Conservation (phyloP, 306 rosid species). For the Fragaria ananassa region DNA sequence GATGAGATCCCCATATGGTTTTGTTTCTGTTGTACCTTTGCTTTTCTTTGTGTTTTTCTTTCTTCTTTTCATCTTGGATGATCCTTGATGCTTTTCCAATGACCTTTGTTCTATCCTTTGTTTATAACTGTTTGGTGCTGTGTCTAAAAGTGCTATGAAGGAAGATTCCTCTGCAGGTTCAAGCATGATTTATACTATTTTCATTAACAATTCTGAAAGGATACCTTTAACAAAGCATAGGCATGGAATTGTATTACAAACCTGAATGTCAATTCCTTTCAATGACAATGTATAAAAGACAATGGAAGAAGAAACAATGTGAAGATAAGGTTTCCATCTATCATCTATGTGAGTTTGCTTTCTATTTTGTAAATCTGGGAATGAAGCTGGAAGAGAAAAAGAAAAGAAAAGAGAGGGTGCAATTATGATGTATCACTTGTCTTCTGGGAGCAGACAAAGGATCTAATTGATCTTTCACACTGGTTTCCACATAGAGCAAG, state of each 20-base stretch:
- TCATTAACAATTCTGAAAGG: not conserved
- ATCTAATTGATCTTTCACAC: conserved; percentile 12
- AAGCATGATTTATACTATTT: conserved; percentile 6
- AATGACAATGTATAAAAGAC: not conserved
- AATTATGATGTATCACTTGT: conserved; percentile 19
- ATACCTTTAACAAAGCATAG: not conserved
- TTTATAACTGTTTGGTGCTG: conserved; percentile 10
- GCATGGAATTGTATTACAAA: conserved; percentile 1
- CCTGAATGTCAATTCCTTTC: not conserved
- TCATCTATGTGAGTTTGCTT: not conserved
- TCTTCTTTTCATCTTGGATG: conserved; percentile 1
- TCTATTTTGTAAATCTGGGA: conserved; percentile 2
- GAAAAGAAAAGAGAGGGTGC: not conserved
- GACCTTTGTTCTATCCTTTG: conserved; percentile 7
- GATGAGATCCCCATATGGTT: not conserved
- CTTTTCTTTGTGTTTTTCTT: not conserved
- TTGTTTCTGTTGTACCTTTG: not conserved
- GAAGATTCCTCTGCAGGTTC: conserved; percentile 19
- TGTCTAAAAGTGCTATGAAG: conserved; percentile 2
- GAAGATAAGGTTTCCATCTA: not conserved
- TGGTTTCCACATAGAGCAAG: conserved; percentile 15
- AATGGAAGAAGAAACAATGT: not conserved
- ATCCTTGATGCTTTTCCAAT: not conserved
- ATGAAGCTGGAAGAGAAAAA: conserved; percentile 8
- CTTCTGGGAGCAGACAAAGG: conserved; percentile 31